Evolutionary conservation across 75 land plant species (phyloP).

Genomic region (Adiantum capillusveneris): DNA sequence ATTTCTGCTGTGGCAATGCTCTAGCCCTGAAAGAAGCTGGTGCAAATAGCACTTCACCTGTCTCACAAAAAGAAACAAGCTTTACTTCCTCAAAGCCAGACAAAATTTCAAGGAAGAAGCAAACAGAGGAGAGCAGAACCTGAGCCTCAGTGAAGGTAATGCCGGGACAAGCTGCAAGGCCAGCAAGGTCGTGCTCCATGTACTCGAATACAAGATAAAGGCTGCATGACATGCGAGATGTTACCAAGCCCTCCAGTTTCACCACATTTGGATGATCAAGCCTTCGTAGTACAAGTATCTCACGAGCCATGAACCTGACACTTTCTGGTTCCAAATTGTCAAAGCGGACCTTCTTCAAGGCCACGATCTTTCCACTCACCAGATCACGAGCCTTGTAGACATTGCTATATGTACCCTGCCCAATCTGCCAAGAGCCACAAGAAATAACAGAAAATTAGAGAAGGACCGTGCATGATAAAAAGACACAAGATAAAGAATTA

Average conservation of each 20-base stretch:
- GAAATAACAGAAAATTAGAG: too few species aligned
- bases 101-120: background rate
- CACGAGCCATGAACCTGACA: constrained; percentile 75
- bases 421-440: constrained; percentile 38
- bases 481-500: too few species aligned
- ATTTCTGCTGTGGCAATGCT: constrained; percentile 64
- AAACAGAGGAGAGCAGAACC: constrained; percentile 9
- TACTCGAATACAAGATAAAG: constrained; percentile 57
- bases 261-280: constrained; percentile 75
- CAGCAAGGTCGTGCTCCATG: constrained; percentile 69
- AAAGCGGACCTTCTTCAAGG: constrained; percentile 71
- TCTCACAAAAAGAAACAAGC: background rate
- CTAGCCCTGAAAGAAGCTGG: constrained; percentile 56
- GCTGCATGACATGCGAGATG: constrained; percentile 55
- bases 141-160: constrained; percentile 56
- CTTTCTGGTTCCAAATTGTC: constrained; percentile 69
- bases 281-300: constrained; percentile 53
- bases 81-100: background rate
- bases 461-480: too few species aligned
- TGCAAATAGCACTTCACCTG: constrained; percentile 72
- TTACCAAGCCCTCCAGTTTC: constrained; percentile 57
- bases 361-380: constrained; percentile 60
- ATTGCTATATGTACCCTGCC: constrained; percentile 80
- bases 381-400: constrained; percentile 72
- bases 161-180: constrained; percentile 45